Evolutionary conservation across 805 yeast species (phyloP), one percentile per base, ranked within the genome.

Genomic region (Kluyveromyces aestuarii): DNA sequence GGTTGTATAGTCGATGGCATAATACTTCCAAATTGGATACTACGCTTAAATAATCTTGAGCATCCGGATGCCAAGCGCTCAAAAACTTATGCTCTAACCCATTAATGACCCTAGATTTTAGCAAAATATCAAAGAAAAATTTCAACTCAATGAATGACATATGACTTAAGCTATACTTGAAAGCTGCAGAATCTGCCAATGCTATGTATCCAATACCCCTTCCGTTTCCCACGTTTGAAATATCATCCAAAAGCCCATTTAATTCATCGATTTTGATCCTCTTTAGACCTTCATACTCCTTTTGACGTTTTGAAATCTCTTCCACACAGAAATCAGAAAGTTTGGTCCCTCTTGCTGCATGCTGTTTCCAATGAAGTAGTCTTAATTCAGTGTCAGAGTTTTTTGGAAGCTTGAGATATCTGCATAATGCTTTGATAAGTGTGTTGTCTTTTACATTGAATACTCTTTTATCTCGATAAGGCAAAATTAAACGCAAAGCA

Each of bases 11-110:
- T 46, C 72, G 77, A 60, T 73, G 70, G 52, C 88, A 80, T 1
- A 86, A 82, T 9, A 74, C 67, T 52, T 78, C 72, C 44, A 89
- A 63, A 57, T 80, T 79, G 47, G 80, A 79, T 2, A 88, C 84
- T 7, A 85, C 80, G 50, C 81, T 78, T 52, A 73, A 79, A 27
- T 86, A 74, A 2, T 73, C 74, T 9, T 73, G 68, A 0, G 95
- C 91, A 62, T 87, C 90, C 0, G 89, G 88, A 63, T 88, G 95
- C 87, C 90, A 89, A 27, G 67, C 55, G 6, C 64, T 56, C 44
- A 88, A 67, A 48, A 88, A 72, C 11, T 73, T 66, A 27, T 74
- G 72, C 55, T 86, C 91, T 50, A 81, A 72, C 8, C 80, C 74
- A 4, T 81, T 76, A n/a, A 86, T 65, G n/a, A 81, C 72, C 43